A percentile compares a stretch with the other conserved stretches of the same genome.
These are phyloP conservation scores for Tuber borchii DNA, from an alignment of 495 filamentous ascomycete genomes.

Conservation along the genomic window DNA sequence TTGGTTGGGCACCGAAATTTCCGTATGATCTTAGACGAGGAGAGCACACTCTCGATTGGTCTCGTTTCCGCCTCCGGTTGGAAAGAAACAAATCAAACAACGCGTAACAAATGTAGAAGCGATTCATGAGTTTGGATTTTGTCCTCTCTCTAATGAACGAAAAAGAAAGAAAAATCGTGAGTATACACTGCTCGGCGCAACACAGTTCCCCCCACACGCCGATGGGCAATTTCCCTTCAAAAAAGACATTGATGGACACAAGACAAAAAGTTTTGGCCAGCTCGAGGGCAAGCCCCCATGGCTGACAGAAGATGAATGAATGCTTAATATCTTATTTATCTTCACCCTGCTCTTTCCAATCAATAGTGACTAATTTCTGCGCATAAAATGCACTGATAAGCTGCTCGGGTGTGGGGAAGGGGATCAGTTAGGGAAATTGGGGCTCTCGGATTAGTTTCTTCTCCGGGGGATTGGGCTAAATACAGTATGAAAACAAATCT, in stretches of 20 bases:
- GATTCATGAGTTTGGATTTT: slow-evolving; percentile 42
- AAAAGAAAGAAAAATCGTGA: slow-evolving; percentile 18
- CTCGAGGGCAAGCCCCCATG: slow-evolving; percentile 37
- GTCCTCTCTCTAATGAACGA: slow-evolving; percentile 39
- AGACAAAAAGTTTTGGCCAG: slow-evolving; percentile 18
- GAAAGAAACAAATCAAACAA: slow-evolving; percentile 15
- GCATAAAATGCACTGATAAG: slow-evolving; percentile 19
- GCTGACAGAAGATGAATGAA: slow-evolving; percentile 18
- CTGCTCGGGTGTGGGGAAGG: slow-evolving; percentile 29
- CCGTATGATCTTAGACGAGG: slow-evolving; percentile 12
- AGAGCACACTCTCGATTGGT: slow-evolving; percentile 36
- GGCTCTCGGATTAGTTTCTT: slow-evolving; percentile 41
- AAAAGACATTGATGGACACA: slow-evolving; percentile 16
- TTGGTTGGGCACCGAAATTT: slow-evolving; percentile 6
- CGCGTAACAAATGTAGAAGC: slow-evolving; percentile 6
- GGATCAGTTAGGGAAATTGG: slow-evolving; percentile 6
- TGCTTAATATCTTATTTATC: slow-evolving; percentile 23
- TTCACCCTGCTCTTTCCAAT: slow-evolving; percentile 6
- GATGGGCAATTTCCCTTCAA: slow-evolving; percentile 19
- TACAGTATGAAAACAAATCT: slow-evolving; percentile 14
- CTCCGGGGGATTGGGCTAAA: slow-evolving; percentile 25
- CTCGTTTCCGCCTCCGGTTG: slow-evolving; percentile 4
- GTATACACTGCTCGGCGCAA: slow-evolving; percentile 21
- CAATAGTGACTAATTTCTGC: slow-evolving; percentile 9
- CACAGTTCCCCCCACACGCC: background rate